Percentiles rank a stretch among this genome's conserved stretches.
These are phyloP conservation scores for Globisporangium carolinianum DNA, from an alignment of 352 stramenopile species.

Conservation along the genomic window DNA sequence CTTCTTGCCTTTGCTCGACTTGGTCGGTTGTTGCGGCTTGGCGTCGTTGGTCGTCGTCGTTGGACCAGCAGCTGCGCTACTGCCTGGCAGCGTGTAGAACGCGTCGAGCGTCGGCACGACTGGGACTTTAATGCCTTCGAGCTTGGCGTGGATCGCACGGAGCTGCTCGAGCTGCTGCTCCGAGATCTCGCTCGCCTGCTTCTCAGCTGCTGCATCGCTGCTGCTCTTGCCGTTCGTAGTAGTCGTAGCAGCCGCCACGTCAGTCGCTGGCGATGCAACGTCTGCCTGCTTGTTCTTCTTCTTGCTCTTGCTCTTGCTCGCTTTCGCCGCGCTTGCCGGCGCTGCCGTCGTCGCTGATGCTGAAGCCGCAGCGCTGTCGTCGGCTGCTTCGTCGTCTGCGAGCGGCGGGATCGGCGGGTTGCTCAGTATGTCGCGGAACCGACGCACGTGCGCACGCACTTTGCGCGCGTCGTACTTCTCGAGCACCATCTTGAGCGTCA, in stretches of 20 bases:
- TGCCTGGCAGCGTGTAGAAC: slow-evolving; percentile 55
- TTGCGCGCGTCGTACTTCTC: slow-evolving; percentile 87
- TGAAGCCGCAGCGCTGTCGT: background rate
- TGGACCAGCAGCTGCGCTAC: slow-evolving; percentile 5
- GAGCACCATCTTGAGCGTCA: slow-evolving; percentile 71
- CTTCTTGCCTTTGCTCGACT: slow-evolving; percentile 21
- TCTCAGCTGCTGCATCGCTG: slow-evolving; percentile 21
- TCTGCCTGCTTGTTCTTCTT: slow-evolving; percentile 13
- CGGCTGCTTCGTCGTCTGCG: slow-evolving; percentile 2
- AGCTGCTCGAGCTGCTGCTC: slow-evolving; percentile 76
- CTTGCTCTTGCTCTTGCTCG: slow-evolving; percentile 18
- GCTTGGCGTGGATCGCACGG: slow-evolving; percentile 77
- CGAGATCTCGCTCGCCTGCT: slow-evolving; percentile 65
- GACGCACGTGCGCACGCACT: slow-evolving; percentile 71
- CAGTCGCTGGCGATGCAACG: too few relatives aligned
- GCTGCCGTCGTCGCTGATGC: background rate
- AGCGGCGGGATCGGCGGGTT: slow-evolving; percentile 80
- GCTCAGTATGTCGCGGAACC: slow-evolving; percentile 73
- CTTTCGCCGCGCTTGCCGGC: slow-evolving; percentile 1
- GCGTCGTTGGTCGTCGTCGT: background rate
- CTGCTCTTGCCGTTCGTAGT: slow-evolving; percentile 4
- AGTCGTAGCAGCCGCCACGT: too few relatives aligned
- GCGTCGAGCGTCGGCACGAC: slow-evolving; percentile 50
- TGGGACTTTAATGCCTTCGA: slow-evolving; percentile 69
- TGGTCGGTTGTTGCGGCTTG: slow-evolving; percentile 9